Evolutionary conservation across 352 stramenopile species (phyloP), one percentile per base, ranked within the genome.

Genomic region (Bremia lactucae): DNA sequence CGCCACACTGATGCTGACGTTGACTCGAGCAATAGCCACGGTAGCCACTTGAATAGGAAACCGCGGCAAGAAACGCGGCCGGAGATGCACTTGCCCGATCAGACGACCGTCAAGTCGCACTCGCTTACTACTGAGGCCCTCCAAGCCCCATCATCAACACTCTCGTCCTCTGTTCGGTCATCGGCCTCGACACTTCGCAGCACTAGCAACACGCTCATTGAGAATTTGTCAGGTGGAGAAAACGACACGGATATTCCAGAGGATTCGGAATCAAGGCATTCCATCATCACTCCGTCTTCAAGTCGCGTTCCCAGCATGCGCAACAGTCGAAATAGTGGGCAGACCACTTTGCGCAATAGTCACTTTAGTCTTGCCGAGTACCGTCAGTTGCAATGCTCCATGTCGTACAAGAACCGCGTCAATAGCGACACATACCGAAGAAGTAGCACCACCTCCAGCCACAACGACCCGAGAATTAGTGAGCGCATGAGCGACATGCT

Each of bases 401-500:
- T 91, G 79, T 80, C 64, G 20, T 91, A 91, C 65, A 91, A 88
- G 61, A 91, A 88, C 60, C 79, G 76, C 28, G 44, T 65, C 19
- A 62, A 61, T 18, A 59, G 34, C 18, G 62, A 70, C 16, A 41
- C 58, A 4, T 62, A 53, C 26, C 43, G 64, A 37, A 46, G 26
- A n/a, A 62, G 46, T 16, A 49, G 38, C 31, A 44, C 29, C 9
- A 54, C 44, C 14, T 51, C 47, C 31, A 60, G 50, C n/a, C 52
- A 38, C 15, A 65, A 26, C 7, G 55, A 65, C 7, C 52, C 39
- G 7, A 49, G 44, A 15, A 47, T 52, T 28, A 62, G 50, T 19
- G 55, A 60, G 4, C 55, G 59, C 10, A 54, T 63, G 55, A 65
- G 48, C n/a, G 48, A 49, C 29, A 52, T 68, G 43, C 54, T 52